Conservation (phyloP, 257 asterid genomes). For the Leptodermis oblonga region DNA sequence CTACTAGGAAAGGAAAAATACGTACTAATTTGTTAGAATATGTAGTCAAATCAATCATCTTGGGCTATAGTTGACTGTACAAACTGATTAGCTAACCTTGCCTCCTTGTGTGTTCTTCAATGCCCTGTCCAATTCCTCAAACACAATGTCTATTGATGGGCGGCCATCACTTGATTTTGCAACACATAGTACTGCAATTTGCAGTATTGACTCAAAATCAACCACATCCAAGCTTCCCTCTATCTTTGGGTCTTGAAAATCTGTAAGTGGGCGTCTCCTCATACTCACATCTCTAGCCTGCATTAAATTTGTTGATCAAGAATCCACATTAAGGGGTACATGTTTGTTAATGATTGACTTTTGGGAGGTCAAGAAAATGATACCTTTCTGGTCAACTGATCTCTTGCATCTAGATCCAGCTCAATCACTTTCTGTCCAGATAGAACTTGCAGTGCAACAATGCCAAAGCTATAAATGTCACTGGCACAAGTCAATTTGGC, state of each 20-base stretch:
- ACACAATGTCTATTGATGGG: conserved; percentile 59
- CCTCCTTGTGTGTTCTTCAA: conserved; percentile 41
- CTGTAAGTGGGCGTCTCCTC: conserved; percentile 54
- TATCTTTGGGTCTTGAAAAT: conserved; percentile 60
- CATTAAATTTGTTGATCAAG: conserved; percentile 8
- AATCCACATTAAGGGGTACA: neutral
- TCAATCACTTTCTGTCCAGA: conserved; percentile 74
- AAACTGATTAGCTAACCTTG: conserved; percentile 35
- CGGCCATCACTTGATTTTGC: conserved; percentile 74
- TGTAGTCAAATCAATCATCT: neutral
- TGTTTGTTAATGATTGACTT: neutral
- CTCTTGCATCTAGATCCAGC: conserved; percentile 72
- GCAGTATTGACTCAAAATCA: conserved; percentile 72
- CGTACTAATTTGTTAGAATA: neutral
- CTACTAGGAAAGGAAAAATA: conserved; percentile 3
- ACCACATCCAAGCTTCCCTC: conserved; percentile 39
- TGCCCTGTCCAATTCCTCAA: conserved; percentile 71
- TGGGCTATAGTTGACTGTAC: neutral
- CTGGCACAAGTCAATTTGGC: conserved; percentile 81
- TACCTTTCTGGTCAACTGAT: conserved; percentile 81
- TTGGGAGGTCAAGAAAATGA: conserved; percentile 1
- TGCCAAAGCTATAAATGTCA: conserved; percentile 80
- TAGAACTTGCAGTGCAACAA: conserved; percentile 67
- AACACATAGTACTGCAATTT: conserved; percentile 71
- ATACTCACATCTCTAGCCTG: conserved; percentile 88